These are phyloP conservation scores for Pyropia haitanensis DNA, from an alignment of 23 red algal genomes.

Conservation along the genomic window DNA sequence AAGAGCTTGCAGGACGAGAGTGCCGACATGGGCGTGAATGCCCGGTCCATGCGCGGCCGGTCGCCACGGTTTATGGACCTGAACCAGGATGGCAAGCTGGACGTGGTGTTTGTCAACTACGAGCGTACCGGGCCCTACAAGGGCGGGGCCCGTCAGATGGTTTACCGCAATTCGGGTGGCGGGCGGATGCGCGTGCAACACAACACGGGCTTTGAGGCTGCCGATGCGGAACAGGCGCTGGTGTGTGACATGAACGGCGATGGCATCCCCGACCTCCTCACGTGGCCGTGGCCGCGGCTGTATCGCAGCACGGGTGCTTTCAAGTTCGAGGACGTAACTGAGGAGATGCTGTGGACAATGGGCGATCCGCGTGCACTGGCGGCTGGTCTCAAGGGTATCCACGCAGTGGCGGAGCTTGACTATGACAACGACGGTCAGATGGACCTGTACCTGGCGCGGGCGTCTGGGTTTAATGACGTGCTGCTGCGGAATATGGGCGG, in stretches of 20 bases:
- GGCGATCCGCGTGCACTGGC: neutral
- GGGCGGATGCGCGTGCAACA: neutral
- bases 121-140: neutral
- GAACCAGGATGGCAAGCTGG: slow-evolving; percentile 6
- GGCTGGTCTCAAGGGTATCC: neutral
- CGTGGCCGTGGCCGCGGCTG: slow-evolving; percentile 6
- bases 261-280: slow-evolving; percentile 17
- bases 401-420: slow-evolving; percentile 30
- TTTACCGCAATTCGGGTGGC: neutral
- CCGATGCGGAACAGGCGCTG: slow-evolving; percentile 15
- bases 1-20: neutral
- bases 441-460: slow-evolving; percentile 33
- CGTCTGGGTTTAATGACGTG: slow-evolving; percentile 8
- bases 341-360: neutral
- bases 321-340: slow-evolving; percentile 12
- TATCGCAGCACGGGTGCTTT: slow-evolving; percentile 11
- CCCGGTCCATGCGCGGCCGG: neutral
- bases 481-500: slow-evolving; percentile 28
- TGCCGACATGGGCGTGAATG: neutral
- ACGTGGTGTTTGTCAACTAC: slow-evolving; percentile 5
- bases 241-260: slow-evolving; percentile 31
- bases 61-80: slow-evolving; percentile 1
- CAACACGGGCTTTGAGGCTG: slow-evolving; percentile 2
- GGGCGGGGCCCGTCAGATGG: neutral
- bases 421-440: slow-evolving; percentile 52